A percentile compares a stretch with the other conserved stretches of the same genome.
These are phyloP conservation scores for Salix arbutifolia DNA, from an alignment of 345 rosid genomes.

Conservation along the genomic window DNA sequence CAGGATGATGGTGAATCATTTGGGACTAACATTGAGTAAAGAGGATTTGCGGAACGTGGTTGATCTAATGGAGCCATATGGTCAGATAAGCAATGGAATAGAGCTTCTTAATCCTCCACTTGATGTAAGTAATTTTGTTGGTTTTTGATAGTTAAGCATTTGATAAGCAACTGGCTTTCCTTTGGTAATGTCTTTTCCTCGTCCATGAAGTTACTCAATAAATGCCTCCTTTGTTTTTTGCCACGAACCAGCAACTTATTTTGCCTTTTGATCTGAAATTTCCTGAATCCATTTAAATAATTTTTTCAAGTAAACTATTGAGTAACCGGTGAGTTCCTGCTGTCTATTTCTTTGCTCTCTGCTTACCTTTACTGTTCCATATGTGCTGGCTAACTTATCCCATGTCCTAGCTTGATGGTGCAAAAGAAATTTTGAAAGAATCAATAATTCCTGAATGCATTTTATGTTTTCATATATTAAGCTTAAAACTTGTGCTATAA, in stretches of 20 bases:
- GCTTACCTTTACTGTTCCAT: neutral
- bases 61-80: constrained; percentile 96
- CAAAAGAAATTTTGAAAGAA: neutral
- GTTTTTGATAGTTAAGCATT: neutral
- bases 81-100: constrained; percentile 88
- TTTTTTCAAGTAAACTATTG: neutral
- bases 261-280: neutral
- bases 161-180: too few species aligned
- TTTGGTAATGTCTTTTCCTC: too few species aligned
- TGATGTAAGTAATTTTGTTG: constrained; percentile 41
- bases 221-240: neutral
- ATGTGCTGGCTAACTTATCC: neutral
- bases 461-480: neutral
- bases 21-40: constrained; percentile 70
- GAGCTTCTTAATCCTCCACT: constrained; percentile 79
- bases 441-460: neutral
- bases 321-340: neutral
- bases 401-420: neutral
- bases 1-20: constrained; percentile 84
- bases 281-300: neutral
- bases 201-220: neutral
- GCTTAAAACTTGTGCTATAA: neutral
- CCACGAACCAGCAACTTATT: neutral
- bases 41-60: constrained; percentile 86
- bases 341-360: neutral